Evolutionary conservation across 805 yeast species (phyloP), one percentile per base, ranked within the genome.

Genomic region (Metschnikowia arizonensis): DNA sequence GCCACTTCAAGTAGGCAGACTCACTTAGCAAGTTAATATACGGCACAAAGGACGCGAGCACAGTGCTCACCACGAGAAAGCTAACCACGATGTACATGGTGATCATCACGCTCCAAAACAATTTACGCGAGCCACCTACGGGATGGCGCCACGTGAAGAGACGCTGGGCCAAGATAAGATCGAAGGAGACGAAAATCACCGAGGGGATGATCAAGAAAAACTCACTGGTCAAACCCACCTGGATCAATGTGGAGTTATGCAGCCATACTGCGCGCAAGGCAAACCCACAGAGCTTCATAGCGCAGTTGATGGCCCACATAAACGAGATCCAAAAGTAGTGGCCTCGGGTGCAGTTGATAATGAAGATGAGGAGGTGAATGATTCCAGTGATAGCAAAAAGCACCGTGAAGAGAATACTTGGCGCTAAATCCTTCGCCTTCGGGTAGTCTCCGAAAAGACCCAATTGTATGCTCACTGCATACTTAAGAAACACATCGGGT

Each of bases 111-210:
- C 46, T 21, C 59, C 59, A 55, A 40, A 58, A 58, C 19, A 54
- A 39, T 26, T 38, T 41, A 19, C 59, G 40, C 28, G 59, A 54
- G 28, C 62, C 62, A 28, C 60, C 60, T 5, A 56, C 60, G 9
- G 62, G 62, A 45, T 58, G 62, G 21, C 60, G 48, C 62, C 62
- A 58, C 7, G 62, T 57, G 47, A 58, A 58, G 23, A 58, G 44
- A 14, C 62, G 37, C 41, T 58, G 62, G 12, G 62, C 60, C 45
- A 58, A 48, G 18, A 58, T 49, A 45, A 58, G 55, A 38, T 58
- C 54, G 31, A 48, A 42, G 1, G 62, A 50, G 11, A 50, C 55
- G 11, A 57, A 44, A 24, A 55, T 36, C n/a, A 55, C 37, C 3
- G 57, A 38, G 11, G 62, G 55, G 10, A 55, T 40, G 19, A 58